Base-by-base conservation (phyloP, 192 early-diverging fungal species). In the Coemansia sp. region DNA sequence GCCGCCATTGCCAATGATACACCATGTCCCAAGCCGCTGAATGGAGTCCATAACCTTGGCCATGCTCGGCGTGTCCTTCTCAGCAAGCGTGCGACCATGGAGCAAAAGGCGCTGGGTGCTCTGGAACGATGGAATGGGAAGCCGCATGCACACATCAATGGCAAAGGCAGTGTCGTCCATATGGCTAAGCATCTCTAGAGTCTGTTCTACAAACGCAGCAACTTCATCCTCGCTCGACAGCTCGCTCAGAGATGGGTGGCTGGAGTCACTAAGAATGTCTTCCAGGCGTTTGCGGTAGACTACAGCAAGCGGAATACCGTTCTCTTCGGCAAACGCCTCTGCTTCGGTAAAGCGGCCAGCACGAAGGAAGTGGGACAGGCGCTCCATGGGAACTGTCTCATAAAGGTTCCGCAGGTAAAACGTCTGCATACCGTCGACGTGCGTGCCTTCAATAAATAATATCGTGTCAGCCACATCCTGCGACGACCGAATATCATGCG, bases 1-100 rank as follows among this genome's bases (percentile, higher is more conserved):
- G 5, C 18, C 57, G 24, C 43, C 18, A 9, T 18, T 40, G 55
- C 58, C 43, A 13, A 83, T 10, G 13, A 36, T 42, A 31, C 46
- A 46, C 83, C 83, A 84, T 5, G 83, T 80, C n/a, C 77, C 83
- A 0, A 84, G 71, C 16, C 83, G 70, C 40, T 59, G 73, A 10
- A 71, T 28, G 2, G 65, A 24, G 31, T 73, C 60, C 3, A 40
- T 69, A 16, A 73, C 67, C 3, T 21, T 31, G 21, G 53, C 43
- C 10, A 14, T 35, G 39, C 39, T 21, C 9, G 38, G 26, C 4
- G 34, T 45, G 37, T 40, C 37, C 18, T 26, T 35, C 9, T 34
- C 40, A 5, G 71, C 64, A 20, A 59, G 39, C 26, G 24, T 24
- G 35, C 39, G 73, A 40, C 74, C 71, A 42, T 71, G 46, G 16